These are phyloP conservation scores for Cenchrus purpureus DNA, from an alignment of 176 grass and related monocot species.

Conservation along the genomic window DNA sequence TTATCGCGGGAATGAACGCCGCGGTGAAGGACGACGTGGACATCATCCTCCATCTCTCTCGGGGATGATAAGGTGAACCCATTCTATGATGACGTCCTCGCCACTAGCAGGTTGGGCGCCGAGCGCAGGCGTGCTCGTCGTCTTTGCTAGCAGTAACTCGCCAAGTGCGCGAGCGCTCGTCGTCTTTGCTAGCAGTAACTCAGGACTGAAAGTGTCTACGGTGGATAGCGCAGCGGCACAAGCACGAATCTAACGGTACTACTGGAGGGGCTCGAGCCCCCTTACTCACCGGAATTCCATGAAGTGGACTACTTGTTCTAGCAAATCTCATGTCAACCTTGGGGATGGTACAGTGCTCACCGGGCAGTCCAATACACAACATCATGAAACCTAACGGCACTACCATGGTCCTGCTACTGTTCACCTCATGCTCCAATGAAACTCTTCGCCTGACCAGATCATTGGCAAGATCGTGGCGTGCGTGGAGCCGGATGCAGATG, in stretches of 20 bases:
- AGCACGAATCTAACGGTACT: no score
- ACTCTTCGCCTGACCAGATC: background rate
- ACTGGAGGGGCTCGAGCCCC: no score
- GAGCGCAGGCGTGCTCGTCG: background rate
- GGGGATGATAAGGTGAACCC: background rate
- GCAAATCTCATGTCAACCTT: background rate
- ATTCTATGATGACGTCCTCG: background rate
- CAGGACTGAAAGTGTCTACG: background rate
- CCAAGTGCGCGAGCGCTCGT: background rate
- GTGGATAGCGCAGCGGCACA: background rate
- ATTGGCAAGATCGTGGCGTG: background rate
- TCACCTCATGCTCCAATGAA: background rate
- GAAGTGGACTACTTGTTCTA: background rate
- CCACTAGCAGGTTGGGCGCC: background rate
- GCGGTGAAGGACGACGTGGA: background rate
- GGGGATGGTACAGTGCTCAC: background rate
- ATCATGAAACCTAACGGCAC: background rate
- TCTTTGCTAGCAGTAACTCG: background rate
- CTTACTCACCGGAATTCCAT: background rate
- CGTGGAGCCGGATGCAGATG: background rate
- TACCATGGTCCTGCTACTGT: background rate
- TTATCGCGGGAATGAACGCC: background rate
- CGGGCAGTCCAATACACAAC: background rate
- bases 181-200: background rate
- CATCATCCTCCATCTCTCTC: background rate